A percentile compares a stretch with the other conserved stretches of the same genome.
These are phyloP conservation scores for Hygrophila difformis DNA, from an alignment of 257 asterid species.

Conservation along the genomic window DNA sequence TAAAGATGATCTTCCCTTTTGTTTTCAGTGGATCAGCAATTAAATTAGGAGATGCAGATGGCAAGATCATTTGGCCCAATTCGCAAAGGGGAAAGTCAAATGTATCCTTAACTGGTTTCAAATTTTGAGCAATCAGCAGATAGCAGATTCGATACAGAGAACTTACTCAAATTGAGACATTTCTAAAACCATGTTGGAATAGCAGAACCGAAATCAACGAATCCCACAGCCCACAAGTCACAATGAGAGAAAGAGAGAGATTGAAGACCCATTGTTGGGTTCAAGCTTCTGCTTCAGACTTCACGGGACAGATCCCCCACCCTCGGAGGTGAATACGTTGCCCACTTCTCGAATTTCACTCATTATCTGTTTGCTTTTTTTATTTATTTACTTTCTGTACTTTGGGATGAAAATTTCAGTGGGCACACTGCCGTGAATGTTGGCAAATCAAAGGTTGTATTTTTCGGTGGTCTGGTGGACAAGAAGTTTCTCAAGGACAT, in stretches of 20 bases:
- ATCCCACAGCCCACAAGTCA: too few relatives aligned
- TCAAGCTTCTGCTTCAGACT: conserved; percentile 75
- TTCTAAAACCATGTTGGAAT: too few relatives aligned
- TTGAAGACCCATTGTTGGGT: conserved; percentile 85
- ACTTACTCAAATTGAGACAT: too few relatives aligned
- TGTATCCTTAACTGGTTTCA: too few relatives aligned
- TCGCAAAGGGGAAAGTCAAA: too few relatives aligned
- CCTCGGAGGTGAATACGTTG: conserved; percentile 55
- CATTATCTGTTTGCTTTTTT: background rate
- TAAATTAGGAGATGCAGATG: too few relatives aligned
- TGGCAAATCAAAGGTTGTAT: conserved; percentile 80
- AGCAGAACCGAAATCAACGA: too few relatives aligned
- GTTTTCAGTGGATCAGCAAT: too few relatives aligned
- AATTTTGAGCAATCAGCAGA: too few relatives aligned
- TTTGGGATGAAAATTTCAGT: conserved; percentile 30
- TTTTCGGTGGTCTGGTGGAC: conserved; percentile 82
- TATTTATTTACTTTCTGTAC: background rate
- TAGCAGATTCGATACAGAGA: too few relatives aligned
- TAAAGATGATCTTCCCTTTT: too few relatives aligned
- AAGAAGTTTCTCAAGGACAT: conserved; percentile 76
- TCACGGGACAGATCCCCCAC: conserved; percentile 63
- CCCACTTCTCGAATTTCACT: background rate
- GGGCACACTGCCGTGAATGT: conserved; percentile 89
- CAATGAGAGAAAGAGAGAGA: conserved; percentile 12
- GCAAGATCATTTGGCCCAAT: too few relatives aligned